phyloP scores from a whole-genome alignment of 805 yeast genomes.

The Suhomyces xylopsoci region DNA sequence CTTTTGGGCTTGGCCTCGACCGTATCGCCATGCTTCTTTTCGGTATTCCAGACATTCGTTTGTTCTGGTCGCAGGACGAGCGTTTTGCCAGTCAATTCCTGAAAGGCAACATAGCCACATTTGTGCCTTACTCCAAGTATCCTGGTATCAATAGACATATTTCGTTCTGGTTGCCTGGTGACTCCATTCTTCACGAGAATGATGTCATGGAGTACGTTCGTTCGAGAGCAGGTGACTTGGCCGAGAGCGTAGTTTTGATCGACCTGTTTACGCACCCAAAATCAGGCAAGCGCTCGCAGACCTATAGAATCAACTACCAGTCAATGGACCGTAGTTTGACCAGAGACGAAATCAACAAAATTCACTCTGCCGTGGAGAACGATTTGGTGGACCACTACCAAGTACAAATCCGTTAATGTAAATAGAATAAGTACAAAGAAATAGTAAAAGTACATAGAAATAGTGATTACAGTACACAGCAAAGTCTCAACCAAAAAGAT shows the following conservation, averaged over 20 bases:
- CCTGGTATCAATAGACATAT: conserved; percentile 87
- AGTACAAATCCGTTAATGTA: conserved; percentile 50
- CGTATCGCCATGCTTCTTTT: conserved; percentile 93
- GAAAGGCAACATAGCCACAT: conserved; percentile 61
- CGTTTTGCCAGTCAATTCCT: conserved; percentile 73
- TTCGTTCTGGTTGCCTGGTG: conserved; percentile 80
- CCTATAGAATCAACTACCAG: conserved; percentile 89
- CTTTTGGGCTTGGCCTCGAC: conserved; percentile 94
- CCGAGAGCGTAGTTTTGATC: conserved; percentile 75
- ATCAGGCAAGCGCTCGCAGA: conserved; percentile 69
- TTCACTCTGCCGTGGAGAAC: conserved; percentile 64
- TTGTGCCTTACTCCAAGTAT: conserved; percentile 85
- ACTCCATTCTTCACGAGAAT: conserved; percentile 62
- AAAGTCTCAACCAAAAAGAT: neutral
- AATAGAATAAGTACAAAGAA: neutral
- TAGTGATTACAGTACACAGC: neutral
- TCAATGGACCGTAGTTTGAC: conserved; percentile 93
- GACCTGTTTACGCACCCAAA: conserved; percentile 88
- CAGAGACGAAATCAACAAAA: conserved; percentile 73
- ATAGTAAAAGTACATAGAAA: neutral
- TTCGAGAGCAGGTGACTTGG: conserved; percentile 77
- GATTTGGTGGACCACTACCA: conserved; percentile 51
- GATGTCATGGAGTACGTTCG: conserved; percentile 94
- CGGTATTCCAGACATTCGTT: conserved; percentile 91
- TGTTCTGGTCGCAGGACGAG: conserved; percentile 85